phyloP scores from a whole-genome alignment of 306 rosid species.

The Acacia melanoxylon region DNA sequence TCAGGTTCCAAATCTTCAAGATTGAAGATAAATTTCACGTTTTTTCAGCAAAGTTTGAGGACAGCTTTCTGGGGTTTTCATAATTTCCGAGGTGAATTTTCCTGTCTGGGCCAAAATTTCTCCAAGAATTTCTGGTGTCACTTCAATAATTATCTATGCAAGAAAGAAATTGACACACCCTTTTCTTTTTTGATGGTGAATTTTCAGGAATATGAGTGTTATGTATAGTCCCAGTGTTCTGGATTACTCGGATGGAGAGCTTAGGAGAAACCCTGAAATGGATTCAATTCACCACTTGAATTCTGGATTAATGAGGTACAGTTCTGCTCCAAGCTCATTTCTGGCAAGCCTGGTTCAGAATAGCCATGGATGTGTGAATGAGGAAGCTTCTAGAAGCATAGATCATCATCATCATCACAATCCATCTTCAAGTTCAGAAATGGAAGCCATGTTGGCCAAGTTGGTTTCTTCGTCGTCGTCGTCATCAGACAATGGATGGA shows the following conservation, averaged over 20 bases:
- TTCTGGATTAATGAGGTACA: slow-evolving; percentile 50
- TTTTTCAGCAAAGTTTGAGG: not conserved
- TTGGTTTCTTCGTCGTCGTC: slow-evolving; percentile 50
- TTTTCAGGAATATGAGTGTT: slow-evolving; percentile 54
- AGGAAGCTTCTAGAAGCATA: slow-evolving; percentile 39
- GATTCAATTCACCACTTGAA: slow-evolving; percentile 50
- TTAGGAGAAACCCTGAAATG: slow-evolving; percentile 58
- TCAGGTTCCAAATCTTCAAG: not conserved
- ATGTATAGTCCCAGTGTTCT: slow-evolving; percentile 41
- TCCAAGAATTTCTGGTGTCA: not conserved
- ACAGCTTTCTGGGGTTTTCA: not conserved
- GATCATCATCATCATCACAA: slow-evolving; percentile 31
- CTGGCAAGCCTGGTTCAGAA: slow-evolving; percentile 39
- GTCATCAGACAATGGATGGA: slow-evolving; percentile 49
- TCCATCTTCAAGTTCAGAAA: slow-evolving; percentile 63
- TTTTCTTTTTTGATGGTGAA: not conserved
- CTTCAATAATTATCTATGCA: not conserved
- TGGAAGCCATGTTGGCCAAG: slow-evolving; percentile 50
- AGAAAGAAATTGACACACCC: not conserved
- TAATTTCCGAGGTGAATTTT: not conserved
- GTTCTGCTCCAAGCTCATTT: slow-evolving; percentile 62
- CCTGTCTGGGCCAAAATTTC: not conserved
- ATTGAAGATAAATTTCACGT: not conserved
- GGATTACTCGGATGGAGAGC: slow-evolving; percentile 45
- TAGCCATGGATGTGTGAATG: slow-evolving; percentile 33